Evolutionary conservation across 306 rosid species (phyloP), one percentile per base, ranked within the genome.

Genomic region (Rosa chinensis): DNA sequence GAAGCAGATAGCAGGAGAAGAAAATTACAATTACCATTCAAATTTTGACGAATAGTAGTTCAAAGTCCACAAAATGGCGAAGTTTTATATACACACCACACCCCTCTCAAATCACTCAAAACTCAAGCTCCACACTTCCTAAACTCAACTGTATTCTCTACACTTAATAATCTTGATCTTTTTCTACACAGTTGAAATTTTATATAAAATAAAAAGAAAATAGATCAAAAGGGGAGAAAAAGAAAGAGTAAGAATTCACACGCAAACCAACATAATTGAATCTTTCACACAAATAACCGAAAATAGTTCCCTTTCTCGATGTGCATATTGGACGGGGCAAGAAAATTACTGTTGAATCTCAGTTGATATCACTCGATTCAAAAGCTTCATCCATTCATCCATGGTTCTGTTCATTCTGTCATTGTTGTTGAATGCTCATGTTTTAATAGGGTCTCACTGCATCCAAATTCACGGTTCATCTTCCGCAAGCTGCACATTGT

Each of bases 401-500:
- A 52, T 52, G 72, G 42, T 25, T 68, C 20, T 14, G 45, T 37
- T 12, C 45, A 17, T 23, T 61, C 37, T 74, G 53, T n/a, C 49
- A 20, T 39, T 67, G 67, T 59, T 68, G 47, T 52, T 17, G 56
- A 72, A 56, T 8, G 72, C 48, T 58, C 45, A 5, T 14, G 25
- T 47, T 52, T 32, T 25, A 53, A 77, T 17, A 21, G 71, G 25
- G 66, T 63, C 64, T 44, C 43, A 10, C 35, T 55, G 6, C 72
- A 42, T 82, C 74, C 74, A 73, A 61, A 71, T 66, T 89, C 77
- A 90, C 21, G 85, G 85, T 76, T 89, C 91, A 58, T 94, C 92
- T 83, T 88, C 97, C 52, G 83, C 87, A 78, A 86, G 91, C 83
- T 85, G 87, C 92, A 89, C 88, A 74, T 84, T 81, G 88, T 87